phyloP scores from a whole-genome alignment of 208 protist genomes.

The Crithidia sp. region DNA sequence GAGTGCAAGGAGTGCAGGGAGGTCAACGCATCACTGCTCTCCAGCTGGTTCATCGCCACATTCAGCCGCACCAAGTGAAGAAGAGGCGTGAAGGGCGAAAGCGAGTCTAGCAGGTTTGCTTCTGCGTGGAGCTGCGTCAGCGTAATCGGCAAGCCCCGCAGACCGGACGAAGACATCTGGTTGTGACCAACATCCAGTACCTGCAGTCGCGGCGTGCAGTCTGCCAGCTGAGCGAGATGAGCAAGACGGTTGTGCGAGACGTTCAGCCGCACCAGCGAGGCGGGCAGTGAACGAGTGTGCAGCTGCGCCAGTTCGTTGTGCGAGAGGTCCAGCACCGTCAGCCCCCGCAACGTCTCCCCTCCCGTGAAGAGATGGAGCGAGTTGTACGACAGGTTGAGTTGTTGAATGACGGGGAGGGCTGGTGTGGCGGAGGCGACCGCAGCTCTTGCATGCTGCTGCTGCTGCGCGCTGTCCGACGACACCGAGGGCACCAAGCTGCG shows the following conservation, averaged over 20 bases:
- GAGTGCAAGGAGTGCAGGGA: conserved; percentile 39
- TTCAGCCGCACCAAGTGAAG: conserved; percentile 51
- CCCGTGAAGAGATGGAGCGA: conserved; percentile 68
- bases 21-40: conserved; percentile 34
- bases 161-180: conserved; percentile 46
- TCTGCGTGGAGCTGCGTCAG: conserved; percentile 50
- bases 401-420: conserved; percentile 34
- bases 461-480: conserved; percentile 7
- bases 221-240: conserved; percentile 39
- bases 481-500: not conserved
- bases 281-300: conserved; percentile 43
- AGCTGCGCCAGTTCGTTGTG: conserved; percentile 69
- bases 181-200: conserved; percentile 73
- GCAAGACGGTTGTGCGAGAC: conserved; percentile 65
- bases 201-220: conserved; percentile 47
- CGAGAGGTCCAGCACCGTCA: conserved; percentile 67
- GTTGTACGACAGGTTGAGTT: conserved; percentile 80
- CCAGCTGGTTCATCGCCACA: conserved; percentile 52
- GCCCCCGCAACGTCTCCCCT: conserved; percentile 42
- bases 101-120: conserved; percentile 54
- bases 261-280: conserved; percentile 48
- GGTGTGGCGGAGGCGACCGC: conserved; percentile 2
- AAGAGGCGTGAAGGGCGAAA: conserved; percentile 44
- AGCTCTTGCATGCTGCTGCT: too few relatives aligned
- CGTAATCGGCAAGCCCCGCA: conserved; percentile 38